Conservation (phyloP, 2,329 filamentous ascomycete species). For the Teratosphaeriaceae sp. region DNA sequence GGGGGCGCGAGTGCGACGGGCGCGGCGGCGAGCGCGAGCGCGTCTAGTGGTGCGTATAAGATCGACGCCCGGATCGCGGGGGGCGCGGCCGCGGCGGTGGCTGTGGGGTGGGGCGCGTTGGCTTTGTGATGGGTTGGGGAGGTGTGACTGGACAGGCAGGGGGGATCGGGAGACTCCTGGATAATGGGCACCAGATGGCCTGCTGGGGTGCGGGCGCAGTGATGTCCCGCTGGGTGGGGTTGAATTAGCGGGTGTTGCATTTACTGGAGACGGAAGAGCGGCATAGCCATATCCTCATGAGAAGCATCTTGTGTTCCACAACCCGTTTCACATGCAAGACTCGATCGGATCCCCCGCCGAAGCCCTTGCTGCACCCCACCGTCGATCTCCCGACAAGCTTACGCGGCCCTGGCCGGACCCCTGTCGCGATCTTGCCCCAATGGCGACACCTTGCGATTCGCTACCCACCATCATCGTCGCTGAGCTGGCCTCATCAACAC, state of each 20-base stretch:
- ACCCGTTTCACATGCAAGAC: no score
- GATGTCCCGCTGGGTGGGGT: no score
- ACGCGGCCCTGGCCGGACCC: neutral
- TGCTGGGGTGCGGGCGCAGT: no score
- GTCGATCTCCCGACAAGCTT: constrained; percentile 3
- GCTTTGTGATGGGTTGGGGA: constrained; percentile 18
- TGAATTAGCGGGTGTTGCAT: no score
- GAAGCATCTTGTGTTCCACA: no score
- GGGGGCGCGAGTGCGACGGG: constrained; percentile 6
- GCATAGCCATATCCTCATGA: no score
- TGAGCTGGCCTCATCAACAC: neutral
- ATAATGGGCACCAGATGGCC: no score
- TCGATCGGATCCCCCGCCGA: no score
- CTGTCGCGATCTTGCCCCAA: neutral
- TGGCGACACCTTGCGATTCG: neutral
- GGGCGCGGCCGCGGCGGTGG: constrained; percentile 16
- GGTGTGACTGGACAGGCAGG: no score
- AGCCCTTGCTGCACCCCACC: no score
- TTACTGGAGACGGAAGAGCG: no score
- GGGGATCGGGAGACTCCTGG: no score
- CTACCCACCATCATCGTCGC: neutral
- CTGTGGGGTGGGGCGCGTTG: constrained; percentile 20
- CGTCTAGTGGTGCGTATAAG: constrained; percentile 3
- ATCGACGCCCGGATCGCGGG: constrained; percentile 6
- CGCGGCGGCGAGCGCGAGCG: constrained; percentile 7